Base-by-base conservation (phyloP, 441 rosid species). In the Corymbia citriodora region DNA sequence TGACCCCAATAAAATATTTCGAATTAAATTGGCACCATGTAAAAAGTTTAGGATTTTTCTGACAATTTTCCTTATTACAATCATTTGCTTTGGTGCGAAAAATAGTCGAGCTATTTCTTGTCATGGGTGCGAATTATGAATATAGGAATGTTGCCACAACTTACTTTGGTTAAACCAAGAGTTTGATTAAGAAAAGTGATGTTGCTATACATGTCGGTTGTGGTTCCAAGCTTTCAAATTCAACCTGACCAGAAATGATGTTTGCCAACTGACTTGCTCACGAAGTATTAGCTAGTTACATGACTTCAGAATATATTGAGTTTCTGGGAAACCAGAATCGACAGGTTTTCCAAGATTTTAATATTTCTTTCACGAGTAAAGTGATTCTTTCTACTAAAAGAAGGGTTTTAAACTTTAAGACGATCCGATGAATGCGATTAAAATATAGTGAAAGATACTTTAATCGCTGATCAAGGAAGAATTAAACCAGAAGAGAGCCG, bases 21-120 rank as follows among this genome's bases (percentile, higher is more conserved):
- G 0, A 0, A 74, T 2, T 74, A 9, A 40, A 40, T 21, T 7
- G 17, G 40, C 0, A 40, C 14, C 1, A 6, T 40, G 25, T 2
- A 40, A 40, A 10, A 74, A 21, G 14, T 7, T 79, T 3, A 40
- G 3, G 29, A 74, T 3, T 21, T 2, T 19, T 40, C 7, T 17
- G n/a, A 45, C 8, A 23, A 10, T 45, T 79, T 40, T 14, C 29
- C 6, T 79, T 79, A 40, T 40, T 2, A 21, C 52, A 45, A 36
- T 23, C 7, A 52, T 79, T 79, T 79, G 85, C 85, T 79, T 74
- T 74, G 50, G 82, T 15, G 10, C 2, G 16, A 40, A 74, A 36
- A 70, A 40, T 40, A 40, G 45, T 33, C 11, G 50, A 74, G 50
- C 29, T 74, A 40, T 45, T 40, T 40, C 83, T 72, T 45, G 50